Conservation (phyloP, 1,284 basidiomycete species). For the Apiotrichum laibachii region DNA sequence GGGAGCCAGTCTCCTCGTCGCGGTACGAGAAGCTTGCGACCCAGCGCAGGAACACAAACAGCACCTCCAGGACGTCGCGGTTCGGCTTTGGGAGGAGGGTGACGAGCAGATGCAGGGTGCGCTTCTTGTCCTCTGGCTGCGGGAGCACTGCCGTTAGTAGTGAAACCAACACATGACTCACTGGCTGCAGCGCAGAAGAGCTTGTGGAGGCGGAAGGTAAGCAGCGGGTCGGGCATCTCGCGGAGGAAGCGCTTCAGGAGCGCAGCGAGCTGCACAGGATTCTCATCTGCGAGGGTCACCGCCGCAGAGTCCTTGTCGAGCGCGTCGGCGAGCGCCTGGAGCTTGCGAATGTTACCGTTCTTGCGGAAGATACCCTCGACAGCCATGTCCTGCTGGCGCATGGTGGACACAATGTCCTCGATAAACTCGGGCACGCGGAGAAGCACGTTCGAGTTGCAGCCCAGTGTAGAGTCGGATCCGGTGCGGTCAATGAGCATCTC, state of each 20-base stretch:
- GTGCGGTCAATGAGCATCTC: slow-evolving; percentile 93
- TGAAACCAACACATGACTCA: slow-evolving; percentile 52
- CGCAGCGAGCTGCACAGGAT: slow-evolving; percentile 95
- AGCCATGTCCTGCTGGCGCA: slow-evolving; percentile 99
- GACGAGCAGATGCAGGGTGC: slow-evolving; percentile 81
- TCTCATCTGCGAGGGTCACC: slow-evolving; percentile 90
- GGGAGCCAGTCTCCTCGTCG: slow-evolving; percentile 96
- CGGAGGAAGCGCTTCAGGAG: slow-evolving; percentile 95
- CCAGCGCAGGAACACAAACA: slow-evolving; percentile 99
- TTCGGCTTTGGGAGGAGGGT: slow-evolving; percentile 87
- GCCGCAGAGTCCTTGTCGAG: slow-evolving; percentile 87
- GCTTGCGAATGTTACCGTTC: slow-evolving; percentile 92
- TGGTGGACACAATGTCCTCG: slow-evolving; percentile 94
- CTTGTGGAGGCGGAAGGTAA: slow-evolving; percentile 91
- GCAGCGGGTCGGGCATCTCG: slow-evolving; percentile 90
- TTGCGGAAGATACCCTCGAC: slow-evolving; percentile 98
- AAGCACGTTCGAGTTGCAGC: slow-evolving; percentile 80
- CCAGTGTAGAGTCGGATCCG: slow-evolving; percentile 80
- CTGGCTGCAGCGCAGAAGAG: slow-evolving; percentile 84
- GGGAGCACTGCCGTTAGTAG: slow-evolving; percentile 60
- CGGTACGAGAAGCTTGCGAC: slow-evolving; percentile 98
- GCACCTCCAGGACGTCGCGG: slow-evolving; percentile 94
- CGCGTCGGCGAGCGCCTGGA: slow-evolving; percentile 85
- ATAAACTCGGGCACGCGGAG: slow-evolving; percentile 93
- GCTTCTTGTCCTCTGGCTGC: slow-evolving; percentile 71